Base-by-base conservation (phyloP, 2,329 filamentous ascomycete species). In the Ophiostoma perfectum region DNA sequence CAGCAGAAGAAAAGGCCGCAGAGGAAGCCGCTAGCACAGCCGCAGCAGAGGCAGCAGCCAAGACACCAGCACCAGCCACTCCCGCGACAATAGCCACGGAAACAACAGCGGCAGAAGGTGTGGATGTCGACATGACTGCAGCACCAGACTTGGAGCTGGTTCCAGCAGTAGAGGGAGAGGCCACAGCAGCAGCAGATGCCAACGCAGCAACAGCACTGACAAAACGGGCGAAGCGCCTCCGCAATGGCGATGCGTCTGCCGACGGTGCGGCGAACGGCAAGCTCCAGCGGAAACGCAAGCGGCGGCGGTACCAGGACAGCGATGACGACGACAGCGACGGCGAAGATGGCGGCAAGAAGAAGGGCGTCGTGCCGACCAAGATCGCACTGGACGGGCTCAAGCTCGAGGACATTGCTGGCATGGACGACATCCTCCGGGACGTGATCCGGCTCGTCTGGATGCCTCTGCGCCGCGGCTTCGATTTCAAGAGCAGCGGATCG, bases 331-430 rank as follows among this genome's bases (percentile, higher is more conserved):
- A 49, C 36, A 68, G 60, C 60, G 67, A 70, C 41, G 64, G 36
- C 39, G 65, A 68, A 4, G 52, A 55, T 9, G 52, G 64, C 14
- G 18, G 42, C 44, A 62, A 65, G 11, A 64, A 63, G 27, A 68
- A 63, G 78, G 83, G 87, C 74, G 81, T 78, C 16, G 81, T 72
- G 27, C 68, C 36, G 85, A 90, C 77, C 82, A 85, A 41, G 52
- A 84, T 84, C 39, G 86, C 90, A 1, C 90, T 90, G 0, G 86
- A 83, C 2, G 87, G 89, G 70, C 80, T 92, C 38, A 87, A 83
- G 65, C 81, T 95, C 6, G 82, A 85, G 18, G 90, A 94, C 75
- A 81, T 96, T 62, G 92, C 91, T 65, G 92, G 92, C 9, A 85
- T 95, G 69, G 89, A 92, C 70, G 83, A 87, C 71, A 86, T 93